These are phyloP conservation scores for Globisporangium canariense DNA, from an alignment of 352 stramenopile species.

Conservation along the genomic window DNA sequence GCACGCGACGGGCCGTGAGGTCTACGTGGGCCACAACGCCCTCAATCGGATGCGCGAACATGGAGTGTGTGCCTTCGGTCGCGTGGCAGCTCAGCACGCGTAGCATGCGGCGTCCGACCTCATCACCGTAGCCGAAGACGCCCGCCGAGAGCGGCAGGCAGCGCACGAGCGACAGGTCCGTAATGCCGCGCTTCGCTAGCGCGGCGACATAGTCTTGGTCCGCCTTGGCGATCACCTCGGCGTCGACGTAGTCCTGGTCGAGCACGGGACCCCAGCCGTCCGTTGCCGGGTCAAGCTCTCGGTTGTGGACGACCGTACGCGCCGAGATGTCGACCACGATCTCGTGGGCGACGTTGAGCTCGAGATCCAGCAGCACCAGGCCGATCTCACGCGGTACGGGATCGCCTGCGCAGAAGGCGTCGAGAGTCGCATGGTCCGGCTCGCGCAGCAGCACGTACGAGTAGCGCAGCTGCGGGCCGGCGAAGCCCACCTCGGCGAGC, in stretches of 20 bases:
- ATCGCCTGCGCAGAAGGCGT: conserved; percentile 30
- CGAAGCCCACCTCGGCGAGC: conserved; percentile 34
- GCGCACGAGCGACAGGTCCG: conserved; percentile 39
- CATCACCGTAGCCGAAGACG: conserved; percentile 36
- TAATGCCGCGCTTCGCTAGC: conserved; percentile 40
- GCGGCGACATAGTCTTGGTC: conserved; percentile 36
- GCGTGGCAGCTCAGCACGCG: conserved; percentile 46
- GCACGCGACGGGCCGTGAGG: conserved; percentile 35
- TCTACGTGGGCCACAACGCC: conserved; percentile 45
- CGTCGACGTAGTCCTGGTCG: conserved; percentile 44
- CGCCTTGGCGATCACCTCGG: conserved; percentile 40
- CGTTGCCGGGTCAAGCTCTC: conserved; percentile 33
- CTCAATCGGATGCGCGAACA: conserved; percentile 47
- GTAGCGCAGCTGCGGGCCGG: conserved; percentile 31
- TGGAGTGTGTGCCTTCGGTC: conserved; percentile 38
- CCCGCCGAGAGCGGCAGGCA: conserved; percentile 39
- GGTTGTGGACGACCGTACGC: conserved; percentile 26
- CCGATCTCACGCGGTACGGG: conserved; percentile 41
- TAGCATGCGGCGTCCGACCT: conserved; percentile 41
- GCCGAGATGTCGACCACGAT: conserved; percentile 42
- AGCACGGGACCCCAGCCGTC: conserved; percentile 45
- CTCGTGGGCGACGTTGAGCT: conserved; percentile 27
- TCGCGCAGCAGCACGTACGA: conserved; percentile 56
- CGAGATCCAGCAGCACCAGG: conserved; percentile 35
- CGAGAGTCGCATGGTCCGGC: conserved; percentile 38